Conservation (phyloP, 768 basidiomycete genomes). For the Calocera cornea region DNA sequence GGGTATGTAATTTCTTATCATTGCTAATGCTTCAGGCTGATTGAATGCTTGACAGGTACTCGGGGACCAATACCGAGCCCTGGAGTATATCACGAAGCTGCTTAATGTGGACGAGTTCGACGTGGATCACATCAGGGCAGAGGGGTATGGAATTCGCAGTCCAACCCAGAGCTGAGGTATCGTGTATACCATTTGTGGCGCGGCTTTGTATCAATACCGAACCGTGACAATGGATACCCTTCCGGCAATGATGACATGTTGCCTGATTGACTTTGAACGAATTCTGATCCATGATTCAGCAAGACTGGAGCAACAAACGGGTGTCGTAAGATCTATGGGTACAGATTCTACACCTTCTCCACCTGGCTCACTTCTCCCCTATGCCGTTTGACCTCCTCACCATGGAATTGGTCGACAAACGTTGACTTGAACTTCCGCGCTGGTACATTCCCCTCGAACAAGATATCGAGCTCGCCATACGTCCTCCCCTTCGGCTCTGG, state of each 20-base stretch:
- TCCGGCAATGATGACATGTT: not conserved
- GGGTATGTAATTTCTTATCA: constrained; percentile 33
- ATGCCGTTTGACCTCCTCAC: not conserved
- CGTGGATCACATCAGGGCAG: constrained; percentile 1
- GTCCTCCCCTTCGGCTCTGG: constrained; percentile 17
- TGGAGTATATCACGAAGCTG: not conserved
- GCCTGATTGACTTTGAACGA: too few relatives aligned
- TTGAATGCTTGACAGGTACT: not conserved
- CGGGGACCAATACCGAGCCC: not conserved
- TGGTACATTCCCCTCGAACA: constrained; percentile 25
- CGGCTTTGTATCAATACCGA: too few relatives aligned
- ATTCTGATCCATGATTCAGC: too few relatives aligned
- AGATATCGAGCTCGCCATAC: constrained; percentile 24
- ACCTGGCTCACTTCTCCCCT: not conserved
- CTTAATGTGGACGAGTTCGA: not conserved
- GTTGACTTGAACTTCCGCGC: constrained; percentile 19
- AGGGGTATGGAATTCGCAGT: not conserved
- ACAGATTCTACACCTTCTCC: not conserved
- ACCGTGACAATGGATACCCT: too few relatives aligned
- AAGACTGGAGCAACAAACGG: too few relatives aligned
- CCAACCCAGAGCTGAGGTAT: not conserved
- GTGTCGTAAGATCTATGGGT: too few relatives aligned
- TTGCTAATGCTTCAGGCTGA: not conserved
- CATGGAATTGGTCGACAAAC: constrained; percentile 1
- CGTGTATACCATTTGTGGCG: too few relatives aligned